Percentiles rank a stretch among this genome's conserved stretches.
phyloP scores from a whole-genome alignment of 192 early-diverging fungal species.

The Coemansia sp. region DNA sequence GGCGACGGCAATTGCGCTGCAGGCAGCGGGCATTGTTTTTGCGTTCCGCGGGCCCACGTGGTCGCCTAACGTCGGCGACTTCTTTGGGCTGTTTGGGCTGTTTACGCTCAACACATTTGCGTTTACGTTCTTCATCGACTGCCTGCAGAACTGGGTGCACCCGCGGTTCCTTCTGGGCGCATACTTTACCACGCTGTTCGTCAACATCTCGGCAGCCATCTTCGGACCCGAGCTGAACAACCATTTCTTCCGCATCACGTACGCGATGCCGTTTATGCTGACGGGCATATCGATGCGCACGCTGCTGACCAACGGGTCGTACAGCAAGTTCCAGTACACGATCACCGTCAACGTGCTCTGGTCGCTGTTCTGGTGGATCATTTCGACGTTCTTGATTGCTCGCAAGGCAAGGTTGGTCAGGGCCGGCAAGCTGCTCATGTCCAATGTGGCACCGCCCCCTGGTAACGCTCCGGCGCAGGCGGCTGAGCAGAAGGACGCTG shows the following conservation, averaged over 20 bases:
- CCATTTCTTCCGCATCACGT: conserved; percentile 46
- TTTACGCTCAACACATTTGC: conserved; percentile 39
- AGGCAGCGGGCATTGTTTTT: conserved; percentile 36
- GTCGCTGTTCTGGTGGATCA: conserved; percentile 34
- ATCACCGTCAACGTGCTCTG: conserved; percentile 30
- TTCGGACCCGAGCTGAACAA: conserved; percentile 49
- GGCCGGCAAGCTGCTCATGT: conserved; percentile 33
- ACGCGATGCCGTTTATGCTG: conserved; percentile 40
- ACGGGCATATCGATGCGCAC: conserved; percentile 32
- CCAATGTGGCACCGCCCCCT: conserved; percentile 36
- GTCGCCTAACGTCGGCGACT: conserved; percentile 35
- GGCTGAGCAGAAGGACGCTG: not conserved
- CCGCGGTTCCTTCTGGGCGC: conserved; percentile 38
- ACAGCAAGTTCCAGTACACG: conserved; percentile 28
- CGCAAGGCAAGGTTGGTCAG: conserved; percentile 42
- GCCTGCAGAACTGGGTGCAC: conserved; percentile 48
- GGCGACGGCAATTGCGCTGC: conserved; percentile 29
- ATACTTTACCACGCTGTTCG: conserved; percentile 41
- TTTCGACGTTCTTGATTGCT: conserved; percentile 47
- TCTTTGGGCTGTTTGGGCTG: conserved; percentile 39
- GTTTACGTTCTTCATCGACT: conserved; percentile 49
- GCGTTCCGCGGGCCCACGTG: conserved; percentile 39
- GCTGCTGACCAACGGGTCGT: conserved; percentile 33
- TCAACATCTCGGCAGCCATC: conserved; percentile 41
- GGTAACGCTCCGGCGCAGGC: not conserved